Conservation (phyloP, 2,329 filamentous ascomycete species). For the Mollisiaceae sp. region DNA sequence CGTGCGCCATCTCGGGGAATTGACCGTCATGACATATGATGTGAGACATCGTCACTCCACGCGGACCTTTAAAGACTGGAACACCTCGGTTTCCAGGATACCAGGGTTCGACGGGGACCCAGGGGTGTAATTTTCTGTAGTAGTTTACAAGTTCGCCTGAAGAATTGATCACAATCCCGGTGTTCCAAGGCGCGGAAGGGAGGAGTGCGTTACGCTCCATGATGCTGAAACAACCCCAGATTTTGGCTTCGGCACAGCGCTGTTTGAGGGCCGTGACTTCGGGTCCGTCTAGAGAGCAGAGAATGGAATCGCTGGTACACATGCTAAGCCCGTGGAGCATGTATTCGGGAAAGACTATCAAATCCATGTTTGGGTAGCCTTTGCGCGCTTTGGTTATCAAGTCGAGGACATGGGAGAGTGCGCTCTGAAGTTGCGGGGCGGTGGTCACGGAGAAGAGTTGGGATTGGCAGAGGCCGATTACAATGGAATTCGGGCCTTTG, state of each 20-base stretch:
- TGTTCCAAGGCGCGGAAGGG: constrained; percentile 15
- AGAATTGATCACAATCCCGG: constrained; percentile 14
- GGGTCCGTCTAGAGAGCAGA: constrained; percentile 9
- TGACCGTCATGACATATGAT: constrained; percentile 21
- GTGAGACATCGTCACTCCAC: constrained; percentile 16
- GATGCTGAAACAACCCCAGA: constrained; percentile 12
- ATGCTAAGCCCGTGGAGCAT: constrained; percentile 9
- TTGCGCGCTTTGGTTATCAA: constrained; percentile 10
- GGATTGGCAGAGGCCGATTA: constrained; percentile 10
- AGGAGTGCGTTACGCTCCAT: constrained; percentile 9
- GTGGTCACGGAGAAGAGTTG: constrained; percentile 14
- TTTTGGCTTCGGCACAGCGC: constrained; percentile 9
- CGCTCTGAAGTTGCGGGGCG: background rate
- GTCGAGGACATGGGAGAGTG: constrained; percentile 5
- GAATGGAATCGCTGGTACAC: constrained; percentile 7
- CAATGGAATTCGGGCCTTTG: constrained; percentile 4
- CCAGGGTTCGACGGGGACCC: constrained; percentile 19
- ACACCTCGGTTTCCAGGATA: constrained; percentile 18
- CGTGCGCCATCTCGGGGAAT: constrained; percentile 19
- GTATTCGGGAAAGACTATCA: constrained; percentile 12
- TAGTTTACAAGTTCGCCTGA: constrained; percentile 17
- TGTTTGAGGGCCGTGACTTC: constrained; percentile 5
- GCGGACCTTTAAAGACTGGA: constrained; percentile 16
- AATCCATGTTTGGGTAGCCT: constrained; percentile 8
- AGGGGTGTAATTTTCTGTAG: constrained; percentile 18